These are phyloP conservation scores for Tremella yokohamensis DNA, from an alignment of 768 basidiomycete species.

Conservation along the genomic window DNA sequence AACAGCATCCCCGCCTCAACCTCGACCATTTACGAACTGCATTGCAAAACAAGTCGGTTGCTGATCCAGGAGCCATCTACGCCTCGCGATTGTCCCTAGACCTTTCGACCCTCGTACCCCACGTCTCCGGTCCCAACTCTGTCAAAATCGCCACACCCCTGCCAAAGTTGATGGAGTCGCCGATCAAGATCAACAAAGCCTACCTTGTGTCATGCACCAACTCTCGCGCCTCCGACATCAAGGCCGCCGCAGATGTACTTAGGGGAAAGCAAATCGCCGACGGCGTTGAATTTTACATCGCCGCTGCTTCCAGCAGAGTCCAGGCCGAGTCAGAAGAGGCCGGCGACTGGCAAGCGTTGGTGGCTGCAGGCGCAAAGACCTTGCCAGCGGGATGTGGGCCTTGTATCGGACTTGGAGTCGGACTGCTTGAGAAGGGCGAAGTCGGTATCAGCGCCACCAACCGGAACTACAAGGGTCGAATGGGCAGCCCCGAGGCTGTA, in stretches of 20 bases:
- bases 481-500: constrained; percentile 91
- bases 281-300: constrained; percentile 95
- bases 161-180: constrained; percentile 68
- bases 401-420: constrained; percentile 92
- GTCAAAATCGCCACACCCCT: constrained; percentile 95
- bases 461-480: constrained; percentile 97
- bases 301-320: constrained; percentile 86
- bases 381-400: constrained; percentile 96
- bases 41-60: constrained; percentile 55
- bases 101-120: constrained; percentile 87
- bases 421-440: constrained; percentile 88
- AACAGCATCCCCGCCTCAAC: constrained; percentile 85
- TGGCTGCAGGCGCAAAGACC: constrained; percentile 84
- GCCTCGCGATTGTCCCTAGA: constrained; percentile 84
- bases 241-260: constrained; percentile 86
- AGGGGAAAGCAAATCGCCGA: constrained; percentile 71
- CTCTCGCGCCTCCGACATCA: constrained; percentile 89
- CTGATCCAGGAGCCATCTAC: constrained; percentile 77
- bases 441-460: constrained; percentile 97
- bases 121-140: constrained; percentile 95
- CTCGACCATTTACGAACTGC: constrained; percentile 65
- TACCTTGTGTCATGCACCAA: constrained; percentile 99
- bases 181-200: constrained; percentile 87
- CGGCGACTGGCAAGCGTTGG: constrained; percentile 83
- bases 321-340: constrained; percentile 80